Base-by-base conservation (phyloP, 179 eudicot species). In the Carnegiea gigantea region DNA sequence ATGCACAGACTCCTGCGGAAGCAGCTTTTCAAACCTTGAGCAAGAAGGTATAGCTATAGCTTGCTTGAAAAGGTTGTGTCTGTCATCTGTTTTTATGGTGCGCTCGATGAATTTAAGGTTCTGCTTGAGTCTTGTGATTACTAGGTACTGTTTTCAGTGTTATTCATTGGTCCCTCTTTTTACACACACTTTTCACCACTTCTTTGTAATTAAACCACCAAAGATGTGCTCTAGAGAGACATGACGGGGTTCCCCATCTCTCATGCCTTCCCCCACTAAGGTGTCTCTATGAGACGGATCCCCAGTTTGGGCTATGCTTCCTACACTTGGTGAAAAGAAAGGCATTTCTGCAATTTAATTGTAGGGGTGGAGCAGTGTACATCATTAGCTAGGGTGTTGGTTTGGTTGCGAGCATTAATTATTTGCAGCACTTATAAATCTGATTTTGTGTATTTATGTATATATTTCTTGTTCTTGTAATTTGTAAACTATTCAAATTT, bases 1-100 rank as follows among this genome's bases (percentile, higher is more conserved):
- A 86, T 85, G 76, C 92, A 79, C 83, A 86, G 78, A 92, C 92
- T 79, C 89, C 95, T 83, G 88, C 86, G 38, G 95, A 90, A 87
- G 97, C 97, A 62, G 85, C 93, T 75, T 86, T 78, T 74, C 90
- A 86, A 64, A 85, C 88, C 84, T 82, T 90, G 76, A 82, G 86
- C 38, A 90, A 83, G 81, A 93, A 93, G 95, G 97, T 93, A 83
- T 28, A 65, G 78, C 78, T 33, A 40, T 40, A 12, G 9, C 48
- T 17, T 51, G 57, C 57, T 54, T 77, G 3, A n/a, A 71, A 57
- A 1, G 43, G n/a, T 74, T 65, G 24, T 70, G 24, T 74, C 20
- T 64, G 5, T 20, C 73, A 46, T 21, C 20, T 15, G n/a, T 38
- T 38, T 40, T 40, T 46, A 15, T 23, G 9, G 71, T 21, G 62